These are phyloP conservation scores for Tilletiopsis washingtonensis DNA, from an alignment of 1,284 basidiomycete genomes.

Conservation along the genomic window DNA sequence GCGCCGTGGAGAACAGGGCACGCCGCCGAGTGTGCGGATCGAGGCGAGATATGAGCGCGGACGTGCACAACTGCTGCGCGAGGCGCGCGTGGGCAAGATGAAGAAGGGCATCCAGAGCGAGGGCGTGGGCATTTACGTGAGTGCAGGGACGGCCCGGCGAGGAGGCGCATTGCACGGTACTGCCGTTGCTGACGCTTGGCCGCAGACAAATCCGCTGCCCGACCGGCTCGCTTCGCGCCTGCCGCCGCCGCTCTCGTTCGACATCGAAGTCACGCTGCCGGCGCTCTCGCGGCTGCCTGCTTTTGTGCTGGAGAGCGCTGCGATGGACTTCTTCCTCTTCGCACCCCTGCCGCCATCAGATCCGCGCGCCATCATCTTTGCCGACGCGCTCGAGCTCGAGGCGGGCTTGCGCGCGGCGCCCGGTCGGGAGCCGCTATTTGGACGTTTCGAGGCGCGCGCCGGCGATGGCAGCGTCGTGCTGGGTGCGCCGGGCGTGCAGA, in stretches of 20 bases:
- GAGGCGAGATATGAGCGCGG: constrained; percentile 8
- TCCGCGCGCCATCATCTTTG: background rate
- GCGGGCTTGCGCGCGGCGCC: background rate
- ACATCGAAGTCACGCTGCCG: constrained; percentile 1
- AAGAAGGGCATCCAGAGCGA: background rate
- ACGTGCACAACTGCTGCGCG: background rate
- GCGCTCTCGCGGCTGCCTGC: background rate
- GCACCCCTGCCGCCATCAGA: background rate
- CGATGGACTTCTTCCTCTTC: constrained; percentile 7
- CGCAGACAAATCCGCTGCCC: background rate
- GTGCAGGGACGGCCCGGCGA: background rate
- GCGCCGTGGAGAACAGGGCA: background rate
- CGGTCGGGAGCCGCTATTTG: background rate
- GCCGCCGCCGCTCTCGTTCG: constrained; percentile 4
- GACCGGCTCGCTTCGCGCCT: background rate
- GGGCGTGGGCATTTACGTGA: constrained; percentile 9
- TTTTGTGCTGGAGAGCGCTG: background rate
- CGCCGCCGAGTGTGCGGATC: background rate
- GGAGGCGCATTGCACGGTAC: background rate
- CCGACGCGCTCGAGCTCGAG: background rate
- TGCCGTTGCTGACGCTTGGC: background rate
- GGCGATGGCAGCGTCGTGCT: background rate
- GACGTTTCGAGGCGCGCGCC: background rate
- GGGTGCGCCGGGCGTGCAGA: background rate
- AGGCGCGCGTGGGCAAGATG: constrained; percentile 5